phyloP scores from a whole-genome alignment of 2,329 filamentous ascomycete genomes.

The Aspergillus oerlinghausenensis region DNA sequence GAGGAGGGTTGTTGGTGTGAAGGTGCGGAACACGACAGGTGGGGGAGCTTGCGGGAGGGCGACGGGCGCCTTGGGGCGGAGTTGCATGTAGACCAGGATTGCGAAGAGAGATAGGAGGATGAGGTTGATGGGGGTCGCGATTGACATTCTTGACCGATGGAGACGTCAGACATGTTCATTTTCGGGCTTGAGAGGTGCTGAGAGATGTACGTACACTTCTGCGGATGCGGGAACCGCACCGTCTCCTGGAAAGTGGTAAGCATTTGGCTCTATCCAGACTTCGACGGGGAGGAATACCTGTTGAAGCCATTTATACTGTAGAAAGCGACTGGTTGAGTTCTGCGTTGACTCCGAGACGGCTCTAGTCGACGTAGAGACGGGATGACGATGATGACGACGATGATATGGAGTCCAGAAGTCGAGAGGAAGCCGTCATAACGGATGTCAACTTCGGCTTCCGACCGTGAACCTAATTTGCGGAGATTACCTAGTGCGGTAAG shows the following conservation, averaged over 20 bases:
- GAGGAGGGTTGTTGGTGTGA: slow-evolving; percentile 76
- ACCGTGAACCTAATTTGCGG: not conserved
- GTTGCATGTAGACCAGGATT: slow-evolving; percentile 54
- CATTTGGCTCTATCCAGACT: not conserved
- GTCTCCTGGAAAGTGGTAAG: slow-evolving; percentile 17
- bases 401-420: not conserved
- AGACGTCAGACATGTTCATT: slow-evolving; percentile 1
- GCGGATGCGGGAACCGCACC: slow-evolving; percentile 25
- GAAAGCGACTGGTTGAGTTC: not conserved
- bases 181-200: not conserved
- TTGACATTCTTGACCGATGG: slow-evolving; percentile 43
- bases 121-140: slow-evolving; percentile 58
- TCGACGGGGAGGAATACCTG: slow-evolving; percentile 12
- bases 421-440: not conserved
- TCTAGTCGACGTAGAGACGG: not conserved
- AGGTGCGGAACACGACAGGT: slow-evolving; percentile 81
- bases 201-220: slow-evolving; percentile 27
- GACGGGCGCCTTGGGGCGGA: slow-evolving; percentile 50
- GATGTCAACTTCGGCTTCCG: not conserved
- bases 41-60: slow-evolving; percentile 50
- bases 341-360: not conserved
- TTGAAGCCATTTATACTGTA: slow-evolving; percentile 10
- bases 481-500: not conserved
- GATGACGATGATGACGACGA: not conserved
- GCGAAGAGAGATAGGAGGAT: slow-evolving; percentile 56